phyloP scores from a whole-genome alignment of 768 basidiomycete genomes.

The Megacollybia marginata region DNA sequence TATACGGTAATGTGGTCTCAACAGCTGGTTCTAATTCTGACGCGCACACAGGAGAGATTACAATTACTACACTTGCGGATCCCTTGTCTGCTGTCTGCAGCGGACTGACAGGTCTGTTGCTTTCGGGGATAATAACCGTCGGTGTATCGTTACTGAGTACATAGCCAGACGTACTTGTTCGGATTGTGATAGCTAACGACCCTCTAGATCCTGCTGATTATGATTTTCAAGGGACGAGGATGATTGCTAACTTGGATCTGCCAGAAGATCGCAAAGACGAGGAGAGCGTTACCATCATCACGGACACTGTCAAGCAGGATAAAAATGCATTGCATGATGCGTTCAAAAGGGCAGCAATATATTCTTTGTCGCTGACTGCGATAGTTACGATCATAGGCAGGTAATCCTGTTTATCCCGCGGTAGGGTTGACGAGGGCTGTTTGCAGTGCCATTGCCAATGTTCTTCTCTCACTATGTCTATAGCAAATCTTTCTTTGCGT shows the following conservation, averaged over 20 bases:
- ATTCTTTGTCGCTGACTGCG: constrained; percentile 22
- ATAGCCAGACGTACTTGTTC: constrained; percentile 1
- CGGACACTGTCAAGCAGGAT: background rate
- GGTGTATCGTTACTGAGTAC: constrained; percentile 27
- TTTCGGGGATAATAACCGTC: constrained; percentile 29
- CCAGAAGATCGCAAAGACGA: constrained; percentile 11
- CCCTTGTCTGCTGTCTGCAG: constrained; percentile 34
- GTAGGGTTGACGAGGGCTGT: background rate
- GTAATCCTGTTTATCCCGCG: constrained; percentile 1
- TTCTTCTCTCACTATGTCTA: constrained; percentile 31
- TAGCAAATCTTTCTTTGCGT: constrained; percentile 25
- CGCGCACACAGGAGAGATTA: constrained; percentile 22
- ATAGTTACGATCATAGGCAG: constrained; percentile 28
- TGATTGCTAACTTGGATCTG: constrained; percentile 23
- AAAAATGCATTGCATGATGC: constrained; percentile 12
- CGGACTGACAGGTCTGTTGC: constrained; percentile 27
- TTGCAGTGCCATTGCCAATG: constrained; percentile 28
- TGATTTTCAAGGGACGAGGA: constrained; percentile 28
- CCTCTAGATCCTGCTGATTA: constrained; percentile 25
- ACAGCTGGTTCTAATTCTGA: background rate
- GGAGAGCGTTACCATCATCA: background rate
- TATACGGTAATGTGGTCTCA: constrained; percentile 24
- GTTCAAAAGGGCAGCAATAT: constrained; percentile 25
- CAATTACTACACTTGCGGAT: constrained; percentile 26
- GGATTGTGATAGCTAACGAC: constrained; percentile 1